Base-by-base conservation (phyloP, 148 eudicot genomes). In the Vaccinium darrowii region DNA sequence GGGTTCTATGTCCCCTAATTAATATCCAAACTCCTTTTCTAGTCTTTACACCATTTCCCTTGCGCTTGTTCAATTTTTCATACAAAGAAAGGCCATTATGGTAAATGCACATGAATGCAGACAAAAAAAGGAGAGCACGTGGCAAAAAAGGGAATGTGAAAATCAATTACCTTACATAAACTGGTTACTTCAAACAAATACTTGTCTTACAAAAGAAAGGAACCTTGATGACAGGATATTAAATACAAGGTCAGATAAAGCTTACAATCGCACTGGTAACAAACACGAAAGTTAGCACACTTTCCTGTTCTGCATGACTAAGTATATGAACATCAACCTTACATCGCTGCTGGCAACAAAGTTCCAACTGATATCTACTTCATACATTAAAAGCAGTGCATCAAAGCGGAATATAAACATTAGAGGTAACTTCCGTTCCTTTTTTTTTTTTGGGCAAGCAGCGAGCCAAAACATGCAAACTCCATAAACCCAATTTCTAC, bases 351-450 rank as follows among this genome's bases (percentile, higher is more conserved):
- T 63, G 5, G 5, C 13, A 63, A 63, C 30, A 63, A 63, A n/a
- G 12, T 63, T 33, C 25, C 3, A 23, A 81, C 39, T 63, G 52
- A 63, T 47, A 39, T 49, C 16, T 63, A 12, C 39, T 36, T 1
- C 21, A 57, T 7, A 30, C 76, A 69, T 57, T 58, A 85, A 69
- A 85, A 73, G 73, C 53, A 67, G 9, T 39, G 30, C 82, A 65
- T 47, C 76, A 74, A 23, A 51, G 36, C 33, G 51, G n/a, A 39
- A 80, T 36, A n/a, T n/a, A 25, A 85, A 50, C 14, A 36, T 36
- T 36, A 36, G 36, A 33, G 39, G 4, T 36, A 36, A 36, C 39
- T 36, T 36, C 39, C 39, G 39, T 36, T 36, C 3, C 39, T 0
- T 1, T 33, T 33, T 19, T 10, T 33, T 7, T 43, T 21, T 10